Base-by-base conservation (phyloP, 169 alveolate species). In the Eimeria acervulina region DNA sequence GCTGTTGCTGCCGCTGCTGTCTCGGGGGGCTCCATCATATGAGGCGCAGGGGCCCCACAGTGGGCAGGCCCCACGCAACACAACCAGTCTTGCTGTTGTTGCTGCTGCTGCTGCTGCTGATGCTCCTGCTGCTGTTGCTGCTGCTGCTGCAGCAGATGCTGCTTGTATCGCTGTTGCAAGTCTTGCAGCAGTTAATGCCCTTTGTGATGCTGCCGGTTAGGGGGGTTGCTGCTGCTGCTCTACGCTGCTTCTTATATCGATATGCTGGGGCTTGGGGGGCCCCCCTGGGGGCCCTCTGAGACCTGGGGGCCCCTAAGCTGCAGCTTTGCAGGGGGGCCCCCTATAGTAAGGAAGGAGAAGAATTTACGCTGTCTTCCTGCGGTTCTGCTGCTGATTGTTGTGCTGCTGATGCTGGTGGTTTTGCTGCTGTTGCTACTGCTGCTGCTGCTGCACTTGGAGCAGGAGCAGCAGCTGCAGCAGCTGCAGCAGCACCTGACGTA, bases 1-100 rank as follows among this genome's bases (percentile, higher is more conserved):
- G 74, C 66, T 63, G 74, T 5, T 17, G 36, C 5, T 21, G 36
- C 74, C n/a, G 33, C 26, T 8, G 74, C 36, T 17, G 74, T 21
- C 74, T 21, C 74, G 5, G 5, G 74, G 74, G 74, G 10, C 36
- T 17, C 74, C 74, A 23, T n/a, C 31, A 19, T 19, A n/a, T n/a
- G 74, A n/a, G 33, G 74, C 74, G 15, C 36, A 21, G 74, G 74
- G 74, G 36, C 74, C 74, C 74, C 74, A 63, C 74, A n/a, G 66
- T 52, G 66, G 66, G 26, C 66, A 52, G 74, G 36, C 74, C 74
- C 74, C 74, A 63, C 74, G n/a, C 5, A 17, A 5, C 36, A n/a
- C 31, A 23, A 19, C 8, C 26, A 6, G 8, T 17, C 33, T 19
- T 23, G 74, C 36, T 6, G n/a, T 21, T 63, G 74, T 5, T 63